Evolutionary conservation across 805 yeast genomes (phyloP), one percentile per base, ranked within the genome.

Genomic region (Saccharomycopsis fibuligera): DNA sequence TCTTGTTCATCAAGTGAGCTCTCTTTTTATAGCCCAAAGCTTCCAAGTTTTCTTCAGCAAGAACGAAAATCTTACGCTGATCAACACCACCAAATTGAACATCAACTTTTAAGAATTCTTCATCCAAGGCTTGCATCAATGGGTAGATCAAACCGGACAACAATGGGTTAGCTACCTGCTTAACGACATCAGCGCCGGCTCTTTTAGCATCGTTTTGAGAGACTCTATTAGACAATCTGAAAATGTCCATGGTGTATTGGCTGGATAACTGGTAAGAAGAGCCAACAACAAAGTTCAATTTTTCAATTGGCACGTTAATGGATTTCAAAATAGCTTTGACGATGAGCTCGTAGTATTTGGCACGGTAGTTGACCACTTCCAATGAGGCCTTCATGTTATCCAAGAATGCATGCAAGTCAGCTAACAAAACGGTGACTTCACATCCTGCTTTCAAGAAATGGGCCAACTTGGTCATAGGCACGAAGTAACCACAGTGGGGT

Each of bases 111-210:
- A 93, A 76, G 66, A 83, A 82, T 62, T 93, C 83, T 68, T 93
- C 99, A 66, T 93, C 99, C 51, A 93, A 75, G 5, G 97, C 97
- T 72, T 93, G 99, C 99, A 93, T 93, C 63, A 95, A 77, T 48
- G 99, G 99, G 68, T 93, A 93, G 58, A 93, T 88, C 65, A 93
- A 78, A 6, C 99, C 99, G 36, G 91, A 80, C 51, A 93, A 76
- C 57, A 89, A 76, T 35, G 99, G 99, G 67, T 90, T 90, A 33
- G 87, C 81, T 41, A 90, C 97, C 71, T 93, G 99, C 65, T 93
- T 93, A 54, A 93, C 99, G 48, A 93, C 99, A 68, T 93, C 99
- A 9, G 99, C 98, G 65, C 99, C 99, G 1, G 99, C 99, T 67
- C 99, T 81, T 71, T 87, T 87, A 52, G 98, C 96, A 64, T 90